Evolutionary conservation across 2,329 filamentous ascomycete species (phyloP), one percentile per base, ranked within the genome.

Genomic region (Ambrosiella beaveri): DNA sequence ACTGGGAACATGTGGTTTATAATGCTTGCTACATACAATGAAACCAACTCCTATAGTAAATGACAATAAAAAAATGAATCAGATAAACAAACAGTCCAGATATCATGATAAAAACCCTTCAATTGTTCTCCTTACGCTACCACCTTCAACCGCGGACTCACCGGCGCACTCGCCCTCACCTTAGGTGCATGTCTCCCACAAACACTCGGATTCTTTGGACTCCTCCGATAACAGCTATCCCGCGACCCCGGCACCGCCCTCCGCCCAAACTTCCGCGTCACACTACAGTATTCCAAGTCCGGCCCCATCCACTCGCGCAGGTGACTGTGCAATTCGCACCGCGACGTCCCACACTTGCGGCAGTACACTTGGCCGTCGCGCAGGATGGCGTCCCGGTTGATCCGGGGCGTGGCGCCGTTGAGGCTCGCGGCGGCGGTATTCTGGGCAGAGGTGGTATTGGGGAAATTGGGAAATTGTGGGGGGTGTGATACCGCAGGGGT

Each of bases 271-370:
- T 75, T 75, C 64, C 78, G 72, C 65, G 74, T 76, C 63, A 83
- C 76, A 59, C 71, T 73, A 70, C 80, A 83, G 68, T 83, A 83
- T 67, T 84, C 80, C 61, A 73, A 68, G 17, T 67, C 71, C 44
- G 71, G 68, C 57, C 76, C 77, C 73, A 82, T 77, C 77, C 79
- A 83, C 45, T 72, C 73, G 64, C 73, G 72, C 63, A 84, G 74
- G 65, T 84, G 80, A 62, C 77, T 75, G 68, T 82, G 78, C 59
- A 84, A 72, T 70, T 82, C 79, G 67, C 80, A 84, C 40, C 80
- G 74, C 45, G 72, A 75, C 60, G 78, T 74, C 54, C 78, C 79
- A 62, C 80, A 84, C 66, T 82, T 81, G 59, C 76, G 73, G 67
- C 80, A 84, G 66, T 80, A 77, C 5, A 80, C 76, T 64, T 81